These are phyloP conservation scores for Fusarium nelsonii DNA, from an alignment of 2,329 filamentous ascomycete genomes.

Conservation along the genomic window DNA sequence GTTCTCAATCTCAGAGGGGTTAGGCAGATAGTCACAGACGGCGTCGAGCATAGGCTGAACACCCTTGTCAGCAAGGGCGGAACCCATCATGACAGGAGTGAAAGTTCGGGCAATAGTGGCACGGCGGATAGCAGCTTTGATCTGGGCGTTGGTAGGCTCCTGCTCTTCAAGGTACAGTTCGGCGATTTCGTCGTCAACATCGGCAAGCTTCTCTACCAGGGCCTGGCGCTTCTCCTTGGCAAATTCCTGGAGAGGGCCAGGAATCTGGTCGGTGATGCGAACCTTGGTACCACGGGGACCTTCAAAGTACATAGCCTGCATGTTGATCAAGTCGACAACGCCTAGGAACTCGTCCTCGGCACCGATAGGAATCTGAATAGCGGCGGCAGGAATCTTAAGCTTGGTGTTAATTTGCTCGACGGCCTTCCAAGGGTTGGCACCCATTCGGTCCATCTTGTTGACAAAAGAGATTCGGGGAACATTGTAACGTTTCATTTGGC, in stretches of 20 bases:
- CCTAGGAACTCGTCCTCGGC: slow-evolving; percentile 91
- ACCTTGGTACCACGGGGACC: slow-evolving; percentile 84
- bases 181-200: slow-evolving; percentile 98
- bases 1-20: slow-evolving; percentile 90
- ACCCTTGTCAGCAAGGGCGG: slow-evolving; percentile 92
- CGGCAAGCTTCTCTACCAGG: slow-evolving; percentile 93
- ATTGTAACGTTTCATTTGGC: slow-evolving; percentile 99
- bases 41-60: slow-evolving; percentile 97
- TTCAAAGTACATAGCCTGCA: slow-evolving; percentile 94
- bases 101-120: slow-evolving; percentile 92
- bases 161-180: slow-evolving; percentile 92
- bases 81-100: slow-evolving; percentile 95
- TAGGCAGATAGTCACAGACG: slow-evolving; percentile 95
- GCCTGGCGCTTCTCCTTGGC: slow-evolving; percentile 85
- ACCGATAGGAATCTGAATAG: slow-evolving; percentile 94
- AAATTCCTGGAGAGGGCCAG: slow-evolving; percentile 79
- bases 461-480: slow-evolving; percentile 95
- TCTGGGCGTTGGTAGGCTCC: slow-evolving; percentile 82
- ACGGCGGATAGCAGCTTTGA: slow-evolving; percentile 91
- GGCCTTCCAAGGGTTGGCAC: slow-evolving; percentile 96
- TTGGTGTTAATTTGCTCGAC: slow-evolving; percentile 98
- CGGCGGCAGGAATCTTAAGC: slow-evolving; percentile 91
- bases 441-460: slow-evolving; percentile 99
- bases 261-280: slow-evolving; percentile 82
- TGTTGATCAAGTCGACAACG: slow-evolving; percentile 90